Evolutionary conservation across 1,284 basidiomycete species (phyloP), one percentile per base, ranked within the genome.

Genomic region (Nidula niveotomentosa): DNA sequence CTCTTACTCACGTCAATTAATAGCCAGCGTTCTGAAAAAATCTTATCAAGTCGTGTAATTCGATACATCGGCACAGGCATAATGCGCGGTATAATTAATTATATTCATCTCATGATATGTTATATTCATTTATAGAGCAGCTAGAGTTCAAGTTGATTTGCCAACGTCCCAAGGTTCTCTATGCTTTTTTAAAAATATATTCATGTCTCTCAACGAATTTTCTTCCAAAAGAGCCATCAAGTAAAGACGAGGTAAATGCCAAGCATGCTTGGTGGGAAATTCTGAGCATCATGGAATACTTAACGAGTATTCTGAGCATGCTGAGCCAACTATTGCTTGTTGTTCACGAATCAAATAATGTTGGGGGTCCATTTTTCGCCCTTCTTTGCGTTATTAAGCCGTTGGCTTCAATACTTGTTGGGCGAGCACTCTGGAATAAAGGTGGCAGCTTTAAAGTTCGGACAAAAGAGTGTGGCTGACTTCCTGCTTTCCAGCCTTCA

Each of bases 271-370:
- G 51, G 43, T 15, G 30, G 9, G 17, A n/a, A 8, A 18, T 46
- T 23, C 39, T 41, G 39, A 13, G 15, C 4, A 34, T 52, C 17
- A 33, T 52, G 8, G 12, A 33, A 7, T 52, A 30, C 30, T n/a
- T 52, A 8, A 18, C 10, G 8, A 15, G 10, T 2, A 18, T 35
- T 18, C 8, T 52, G 23, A 13, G 15, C 10, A 9, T 43, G 13
- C 10, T 15, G 8, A 52, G 51, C 46, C 51, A 52, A 36, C 51
- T 52, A 8, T 17, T 35, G 8, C 17, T 52, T 45, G 10, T 52
- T 13, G 9, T 34, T 12, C 8, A 46, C 3, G 13, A 34, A 8
- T 52, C 51, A 12, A 15, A 23, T 8, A 45, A 39, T 15, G 15
- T 35, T 4, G 51, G 51, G 9, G 51, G 43, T 9, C 43, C 39